Base-by-base conservation (phyloP, 2,329 filamentous ascomycete species). In the Penicillium sp. region DNA sequence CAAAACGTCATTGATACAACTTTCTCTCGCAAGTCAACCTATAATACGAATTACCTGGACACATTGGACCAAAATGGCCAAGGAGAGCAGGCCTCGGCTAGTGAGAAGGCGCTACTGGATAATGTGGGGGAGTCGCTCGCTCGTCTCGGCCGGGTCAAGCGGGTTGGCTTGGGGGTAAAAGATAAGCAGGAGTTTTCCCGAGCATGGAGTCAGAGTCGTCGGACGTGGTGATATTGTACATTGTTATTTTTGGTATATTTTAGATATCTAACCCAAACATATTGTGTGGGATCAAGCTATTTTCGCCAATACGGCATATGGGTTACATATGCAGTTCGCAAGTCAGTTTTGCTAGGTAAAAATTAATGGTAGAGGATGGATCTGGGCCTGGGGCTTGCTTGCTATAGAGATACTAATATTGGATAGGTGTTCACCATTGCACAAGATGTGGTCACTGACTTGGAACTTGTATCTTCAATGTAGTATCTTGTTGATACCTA, bases 151-250 rank as follows among this genome's bases (percentile, higher is more conserved):
- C 80, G 94, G 58, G 92, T 94, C 37, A 96, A 95, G 79, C 83
- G 93, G 53, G 91, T 99, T 1, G 91, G 89, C 0, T 73, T 99
- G 62, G 91, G 90, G 0, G 80, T 96, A 53, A 79, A 82, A 65
- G 91, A 97, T 58, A 99, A 99, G 79, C 78, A 81, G 25, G 84
- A 86, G 6, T 99, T 99, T 73, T 81, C 96, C 28, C 82, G 87
- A 52, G 86, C 87, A 30, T 93, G 86, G 86, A 78, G 69, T 44
- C 81, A 75, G 67, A 76, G 65, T 50, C 65, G 66, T 19, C 61
- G 61, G 40, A 69, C 55, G 8, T 71, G 69, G 69, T 71, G 61
- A 61, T 55, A 12, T 30, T 9, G 4, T 50, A 26, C 3, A n/a
- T 33, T 38, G 14, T 12, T 26, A 26, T 31, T 30, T n/a, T 31